These are phyloP conservation scores for Xerocomus potaroensis DNA, from an alignment of 768 basidiomycete species.

Conservation along the genomic window DNA sequence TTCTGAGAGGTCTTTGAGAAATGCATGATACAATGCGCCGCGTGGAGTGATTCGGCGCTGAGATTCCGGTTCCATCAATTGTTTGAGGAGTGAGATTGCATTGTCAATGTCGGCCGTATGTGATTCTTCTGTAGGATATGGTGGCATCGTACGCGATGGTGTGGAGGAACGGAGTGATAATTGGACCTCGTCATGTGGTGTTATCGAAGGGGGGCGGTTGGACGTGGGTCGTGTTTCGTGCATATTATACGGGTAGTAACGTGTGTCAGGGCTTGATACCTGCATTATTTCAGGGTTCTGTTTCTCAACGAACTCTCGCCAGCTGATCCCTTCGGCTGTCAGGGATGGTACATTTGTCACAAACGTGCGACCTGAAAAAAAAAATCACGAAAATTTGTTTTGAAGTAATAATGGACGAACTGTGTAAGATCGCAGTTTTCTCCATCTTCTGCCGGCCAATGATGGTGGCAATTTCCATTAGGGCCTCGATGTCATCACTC, in stretches of 20 bases:
- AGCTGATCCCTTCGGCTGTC: conserved; percentile 57
- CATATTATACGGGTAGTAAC: conserved; percentile 50
- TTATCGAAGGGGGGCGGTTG: too few relatives aligned
- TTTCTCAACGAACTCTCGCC: conserved; percentile 69
- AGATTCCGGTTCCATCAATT: conserved; percentile 72
- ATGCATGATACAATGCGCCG: conserved; percentile 73
- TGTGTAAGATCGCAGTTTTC: conserved; percentile 80
- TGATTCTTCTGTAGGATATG: conserved; percentile 31
- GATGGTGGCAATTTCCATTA: conserved; percentile 90
- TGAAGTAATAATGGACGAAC: conserved; percentile 42
- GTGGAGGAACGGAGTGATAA: conserved; percentile 21
- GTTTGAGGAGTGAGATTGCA: conserved; percentile 73
- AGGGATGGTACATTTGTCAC: conserved; percentile 86
- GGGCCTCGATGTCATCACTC: conserved; percentile 88
- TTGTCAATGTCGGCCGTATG: conserved; percentile 54
- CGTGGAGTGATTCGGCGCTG: conserved; percentile 74
- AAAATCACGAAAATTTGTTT: conserved; percentile 3
- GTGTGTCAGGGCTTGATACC: conserved; percentile 46
- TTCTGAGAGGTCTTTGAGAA: conserved; percentile 51
- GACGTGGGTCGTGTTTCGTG: conserved; percentile 25
- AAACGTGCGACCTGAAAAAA: conserved; percentile 72
- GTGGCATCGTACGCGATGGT: conserved; percentile 11
- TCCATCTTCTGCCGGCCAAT: conserved; percentile 84
- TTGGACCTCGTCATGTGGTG: too few relatives aligned
- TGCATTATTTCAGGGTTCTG: conserved; percentile 70